Conservation (phyloP, 768 basidiomycete genomes). For the Suillus discolor region DNA sequence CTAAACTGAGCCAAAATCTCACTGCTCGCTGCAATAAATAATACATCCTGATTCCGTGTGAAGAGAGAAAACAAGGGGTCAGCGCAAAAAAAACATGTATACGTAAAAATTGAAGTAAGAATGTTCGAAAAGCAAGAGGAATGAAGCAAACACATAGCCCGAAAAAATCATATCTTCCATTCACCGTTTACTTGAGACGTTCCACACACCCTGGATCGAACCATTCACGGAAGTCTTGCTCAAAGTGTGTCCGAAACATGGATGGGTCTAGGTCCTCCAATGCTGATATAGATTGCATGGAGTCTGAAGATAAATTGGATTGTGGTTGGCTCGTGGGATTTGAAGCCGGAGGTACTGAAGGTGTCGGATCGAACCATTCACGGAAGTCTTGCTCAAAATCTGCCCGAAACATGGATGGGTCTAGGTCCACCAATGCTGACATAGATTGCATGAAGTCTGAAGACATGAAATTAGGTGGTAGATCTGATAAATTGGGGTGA, state of each 20-base stretch:
- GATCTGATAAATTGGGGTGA: conserved; percentile 21
- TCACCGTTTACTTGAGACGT: conserved; percentile 25
- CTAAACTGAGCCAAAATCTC: conserved; percentile 16
- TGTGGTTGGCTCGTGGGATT: conserved; percentile 25
- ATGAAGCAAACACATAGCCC: conserved; percentile 13
- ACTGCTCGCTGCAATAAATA: conserved; percentile 30
- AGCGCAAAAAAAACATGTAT: conserved; percentile 21
- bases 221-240: conserved; percentile 78
- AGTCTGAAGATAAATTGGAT: conserved; percentile 33
- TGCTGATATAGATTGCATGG: conserved; percentile 46
- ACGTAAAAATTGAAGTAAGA: conserved; percentile 16
- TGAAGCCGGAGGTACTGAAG: conserved; percentile 29
- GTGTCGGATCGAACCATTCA: too few relatives aligned
- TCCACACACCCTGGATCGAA: conserved; percentile 55
- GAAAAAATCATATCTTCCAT: conserved; percentile 10
- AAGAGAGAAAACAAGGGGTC: conserved; percentile 10
- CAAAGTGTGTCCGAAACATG: conserved; percentile 54
- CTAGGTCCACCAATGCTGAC: conserved; percentile 43
- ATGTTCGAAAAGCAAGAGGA: conserved; percentile 14
- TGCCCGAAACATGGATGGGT: conserved; percentile 41
- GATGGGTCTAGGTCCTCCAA: conserved; percentile 42
- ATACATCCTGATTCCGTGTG: conserved; percentile 18
- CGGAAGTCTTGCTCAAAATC: conserved; percentile 74
- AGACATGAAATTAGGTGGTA: conserved; percentile 24
- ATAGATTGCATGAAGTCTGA: conserved; percentile 50